Percentiles rank a stretch among this genome's conserved stretches.
Conservation (phyloP, 768 basidiomycete genomes). For the Mycena galopus region DNA sequence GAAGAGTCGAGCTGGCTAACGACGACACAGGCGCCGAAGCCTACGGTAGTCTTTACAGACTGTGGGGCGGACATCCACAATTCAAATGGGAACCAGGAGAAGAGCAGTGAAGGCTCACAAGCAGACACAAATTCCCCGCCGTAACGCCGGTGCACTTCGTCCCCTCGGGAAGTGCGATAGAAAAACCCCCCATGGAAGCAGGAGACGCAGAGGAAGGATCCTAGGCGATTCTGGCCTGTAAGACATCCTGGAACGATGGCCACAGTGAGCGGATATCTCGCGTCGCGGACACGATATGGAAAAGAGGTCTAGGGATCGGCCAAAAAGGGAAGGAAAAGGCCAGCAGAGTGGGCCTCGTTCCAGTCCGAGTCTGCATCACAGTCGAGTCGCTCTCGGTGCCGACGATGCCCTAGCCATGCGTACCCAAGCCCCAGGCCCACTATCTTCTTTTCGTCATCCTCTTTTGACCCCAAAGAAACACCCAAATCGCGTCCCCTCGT, state of each 20-base stretch:
- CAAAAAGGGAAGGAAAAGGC: neutral
- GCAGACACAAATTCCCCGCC: no score
- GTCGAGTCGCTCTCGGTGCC: neutral
- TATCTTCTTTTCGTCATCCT: neutral
- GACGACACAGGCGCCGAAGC: no score
- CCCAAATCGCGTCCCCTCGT: neutral
- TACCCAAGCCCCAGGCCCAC: neutral
- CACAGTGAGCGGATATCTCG: neutral
- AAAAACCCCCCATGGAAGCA: neutral
- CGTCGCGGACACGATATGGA: no score
- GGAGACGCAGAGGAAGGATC: neutral
- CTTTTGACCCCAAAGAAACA: neutral
- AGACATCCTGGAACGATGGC: neutral
- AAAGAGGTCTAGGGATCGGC: neutral
- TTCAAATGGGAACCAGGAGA: no score
- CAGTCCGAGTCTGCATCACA: neutral
- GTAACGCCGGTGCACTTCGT: no score
- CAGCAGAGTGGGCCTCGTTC: neutral
- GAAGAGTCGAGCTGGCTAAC: no score
- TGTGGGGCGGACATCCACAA: no score
- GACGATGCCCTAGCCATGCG: neutral
- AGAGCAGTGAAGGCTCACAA: no score
- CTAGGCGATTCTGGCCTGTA: neutral
- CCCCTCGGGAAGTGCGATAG: no score
- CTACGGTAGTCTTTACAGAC: no score